Evolutionary conservation across 176 grass and related monocot species (phyloP).

Genomic region (Tuctoria greenei): DNA sequence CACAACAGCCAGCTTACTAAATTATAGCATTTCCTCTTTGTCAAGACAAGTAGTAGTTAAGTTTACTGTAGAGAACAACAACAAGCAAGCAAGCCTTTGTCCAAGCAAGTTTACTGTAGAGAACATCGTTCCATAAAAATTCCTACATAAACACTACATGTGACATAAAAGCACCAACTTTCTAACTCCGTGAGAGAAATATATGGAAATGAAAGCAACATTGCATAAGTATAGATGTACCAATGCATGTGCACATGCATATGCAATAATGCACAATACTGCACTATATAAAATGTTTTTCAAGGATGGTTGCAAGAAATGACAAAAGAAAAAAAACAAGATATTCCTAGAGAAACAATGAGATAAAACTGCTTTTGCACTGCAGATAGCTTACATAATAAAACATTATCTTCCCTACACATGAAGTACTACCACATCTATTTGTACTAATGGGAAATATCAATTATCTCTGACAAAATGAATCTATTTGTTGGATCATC

Average conservation of each 20-base stretch:
- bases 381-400: neutral
- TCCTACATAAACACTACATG: neutral
- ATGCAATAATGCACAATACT: neutral
- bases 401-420: no score
- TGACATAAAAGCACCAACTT: neutral
- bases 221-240: neutral
- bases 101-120: neutral
- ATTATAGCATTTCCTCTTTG: neutral
- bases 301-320: no score
- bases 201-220: neutral
- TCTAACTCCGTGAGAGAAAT: neutral
- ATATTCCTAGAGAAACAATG: no score
- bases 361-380: neutral
- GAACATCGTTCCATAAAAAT: neutral
- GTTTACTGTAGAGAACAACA: no score
- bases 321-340: no score
- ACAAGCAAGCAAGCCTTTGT: no score
- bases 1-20: neutral
- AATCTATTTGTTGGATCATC: neutral
- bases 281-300: no score
- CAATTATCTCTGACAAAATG: neutral
- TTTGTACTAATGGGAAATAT: neutral
- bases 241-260: neutral
- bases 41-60: neutral
- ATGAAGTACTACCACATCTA: neutral